Evolutionary conservation across 2,329 filamentous ascomycete species (phyloP), one percentile per base, ranked within the genome.

Genomic region (Penicillium brevicompactum): DNA sequence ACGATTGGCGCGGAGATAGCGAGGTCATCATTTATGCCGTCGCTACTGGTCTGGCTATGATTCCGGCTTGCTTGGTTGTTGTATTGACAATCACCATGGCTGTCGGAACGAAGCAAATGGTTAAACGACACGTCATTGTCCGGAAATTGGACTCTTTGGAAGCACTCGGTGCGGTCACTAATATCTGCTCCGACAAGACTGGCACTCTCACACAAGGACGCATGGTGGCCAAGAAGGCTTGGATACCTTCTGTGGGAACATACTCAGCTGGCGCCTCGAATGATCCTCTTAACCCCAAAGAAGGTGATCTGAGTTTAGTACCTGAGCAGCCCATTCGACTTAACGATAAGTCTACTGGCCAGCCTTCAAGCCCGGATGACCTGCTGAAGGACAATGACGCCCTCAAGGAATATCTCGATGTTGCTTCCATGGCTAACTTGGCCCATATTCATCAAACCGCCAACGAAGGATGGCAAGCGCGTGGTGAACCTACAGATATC

Each of bases 401-500:
- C 1, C 71, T 89, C 0, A 73, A 80, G 56, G 76, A 82, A 5
- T 87, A 84, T 61, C 79, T 89, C 40, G 82, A 85, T 51, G 80
- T 87, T 27, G 84, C 86, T 5, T 83, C 86, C 0, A 78, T 89
- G 46, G 86, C 86, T 40, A 89, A 89, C 62, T 74, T 89, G 21
- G 85, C 87, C 2, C 81, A 81, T 31, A 82, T 89, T 4, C 82
- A 86, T 57, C 76, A 84, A 58, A 76, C 75, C 11, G 75, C 84
- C 13, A 72, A 78, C 16, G 73, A 77, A 2, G 74, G 80, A 50
- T 89, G 87, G 87, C 79, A 83, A 52, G 85, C 83, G 24, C 82
- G 84, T 46, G 87, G 86, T 42, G 86, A 88, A 60, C 85, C 86
- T 0, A 90, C 87, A 1, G 88, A 91, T 63, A 88, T 91, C 57